These are phyloP conservation scores for Saitoella complicata DNA, from an alignment of 805 yeast species.

Conservation along the genomic window DNA sequence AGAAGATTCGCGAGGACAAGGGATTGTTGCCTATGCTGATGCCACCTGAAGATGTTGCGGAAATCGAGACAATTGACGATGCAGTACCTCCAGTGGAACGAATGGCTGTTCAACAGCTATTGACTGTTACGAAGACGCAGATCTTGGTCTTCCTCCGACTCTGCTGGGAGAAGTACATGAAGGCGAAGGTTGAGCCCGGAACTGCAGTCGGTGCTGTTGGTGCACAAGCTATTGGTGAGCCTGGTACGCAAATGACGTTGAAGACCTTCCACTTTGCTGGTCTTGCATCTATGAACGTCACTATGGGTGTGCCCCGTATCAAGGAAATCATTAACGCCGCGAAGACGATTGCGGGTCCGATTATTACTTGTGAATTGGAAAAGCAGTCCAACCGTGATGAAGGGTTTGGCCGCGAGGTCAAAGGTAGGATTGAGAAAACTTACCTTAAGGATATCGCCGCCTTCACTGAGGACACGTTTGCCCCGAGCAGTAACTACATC, in stretches of 20 bases:
- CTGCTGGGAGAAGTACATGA: slow-evolving; percentile 65
- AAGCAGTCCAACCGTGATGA: slow-evolving; percentile 65
- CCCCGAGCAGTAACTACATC: slow-evolving; percentile 57
- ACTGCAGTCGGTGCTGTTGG: slow-evolving; percentile 99
- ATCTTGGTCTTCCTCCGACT: slow-evolving; percentile 53
- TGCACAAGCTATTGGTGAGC: slow-evolving; percentile 98
- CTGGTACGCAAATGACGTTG: slow-evolving; percentile 97
- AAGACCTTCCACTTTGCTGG: slow-evolving; percentile 98
- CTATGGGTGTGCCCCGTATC: slow-evolving; percentile 98
- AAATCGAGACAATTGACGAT: slow-evolving; percentile 35
- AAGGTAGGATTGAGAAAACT: slow-evolving; percentile 93
- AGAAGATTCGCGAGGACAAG: not conserved
- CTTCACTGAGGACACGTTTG: slow-evolving; percentile 87
- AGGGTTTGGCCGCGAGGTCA: slow-evolving; percentile 95
- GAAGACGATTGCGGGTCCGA: slow-evolving; percentile 87
- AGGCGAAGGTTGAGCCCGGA: slow-evolving; percentile 94
- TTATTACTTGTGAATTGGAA: slow-evolving; percentile 83
- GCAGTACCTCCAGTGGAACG: slow-evolving; percentile 15
- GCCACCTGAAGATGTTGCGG: slow-evolving; percentile 44
- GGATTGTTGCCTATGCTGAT: not conserved
- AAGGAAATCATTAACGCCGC: slow-evolving; percentile 97
- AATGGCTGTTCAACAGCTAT: slow-evolving; percentile 22
- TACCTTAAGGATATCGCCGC: slow-evolving; percentile 68
- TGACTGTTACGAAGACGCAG: slow-evolving; percentile 46
- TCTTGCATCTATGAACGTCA: slow-evolving; percentile 97